Percentiles rank a stretch among this genome's conserved stretches.
Conservation (phyloP, 108 stramenopile genomes). For the Conticribra weissflogii region DNA sequence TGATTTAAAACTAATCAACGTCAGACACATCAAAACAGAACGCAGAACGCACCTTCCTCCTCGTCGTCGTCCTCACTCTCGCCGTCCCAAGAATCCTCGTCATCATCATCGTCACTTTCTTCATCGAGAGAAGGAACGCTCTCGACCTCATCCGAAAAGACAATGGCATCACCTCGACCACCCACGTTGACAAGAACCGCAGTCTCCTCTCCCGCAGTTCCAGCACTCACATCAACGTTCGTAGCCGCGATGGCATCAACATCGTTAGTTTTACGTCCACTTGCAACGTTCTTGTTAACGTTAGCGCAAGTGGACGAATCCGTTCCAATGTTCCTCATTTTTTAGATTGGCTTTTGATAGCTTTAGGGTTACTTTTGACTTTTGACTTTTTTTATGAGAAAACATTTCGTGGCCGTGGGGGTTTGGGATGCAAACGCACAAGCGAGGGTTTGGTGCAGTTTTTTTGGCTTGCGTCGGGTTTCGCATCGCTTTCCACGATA, state of each 20-base stretch:
- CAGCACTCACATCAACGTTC: too few relatives aligned
- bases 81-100: conserved; percentile 16
- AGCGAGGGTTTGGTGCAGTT: not conserved
- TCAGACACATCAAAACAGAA: too few relatives aligned
- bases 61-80: conserved; percentile 23
- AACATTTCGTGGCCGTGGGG: not conserved
- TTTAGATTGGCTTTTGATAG: conserved; percentile 11
- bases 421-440: too few relatives aligned
- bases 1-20: too few relatives aligned
- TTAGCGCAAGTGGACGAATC: conserved; percentile 43
- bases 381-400: conserved; percentile 9
- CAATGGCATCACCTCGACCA: conserved; percentile 39
- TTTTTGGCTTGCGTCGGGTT: too few relatives aligned
- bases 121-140: conserved; percentile 51
- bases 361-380: conserved; percentile 41
- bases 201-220: not conserved
- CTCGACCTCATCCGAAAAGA: conserved; percentile 42
- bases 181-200: conserved; percentile 20
- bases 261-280: conserved; percentile 45
- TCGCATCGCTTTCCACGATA: too few relatives aligned
- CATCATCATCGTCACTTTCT: conserved; percentile 50
- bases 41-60: too few relatives aligned
- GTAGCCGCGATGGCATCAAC: conserved; percentile 21
- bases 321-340: conserved; percentile 36
- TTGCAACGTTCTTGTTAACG: conserved; percentile 36